Evolutionary conservation across 2,329 filamentous ascomycete genomes (phyloP), one percentile per base, ranked within the genome.

Genomic region (Alternaria sp.): DNA sequence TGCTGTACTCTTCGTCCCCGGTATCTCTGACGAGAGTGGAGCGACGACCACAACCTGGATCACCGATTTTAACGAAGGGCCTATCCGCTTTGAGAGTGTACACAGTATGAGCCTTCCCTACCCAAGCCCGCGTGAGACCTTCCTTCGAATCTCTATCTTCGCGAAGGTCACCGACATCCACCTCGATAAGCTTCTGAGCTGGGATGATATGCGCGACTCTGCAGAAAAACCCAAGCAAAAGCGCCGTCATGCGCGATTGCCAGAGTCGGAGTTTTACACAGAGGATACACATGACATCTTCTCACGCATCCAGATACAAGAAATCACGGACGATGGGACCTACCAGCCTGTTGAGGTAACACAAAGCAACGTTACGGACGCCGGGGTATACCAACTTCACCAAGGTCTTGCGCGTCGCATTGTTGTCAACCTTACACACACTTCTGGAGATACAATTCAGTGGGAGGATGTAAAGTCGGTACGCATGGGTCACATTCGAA

Each of bases 31-130:
- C 75, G 93, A 82, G 47, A 78, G 92, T 61, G 94, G 94, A 8
- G 93, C 94, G 44, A 97, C 95, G 1, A 97, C 94, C 1, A 98
- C 94, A 0, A 93, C 96, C 71, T 94, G 97, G 87, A 94, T 97
- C 65, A 90, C 86, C 64, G 92, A 93, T 57, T 99, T 99, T 71
- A 94, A 98, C 70, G 95, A 99, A 78, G 91, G 92, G 0, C 89
- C 94, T 0, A 89, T 99, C 57, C 90, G 92, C 4, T 99, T 99
- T 69, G 94, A 98, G 79, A 99, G 95, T 78, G 94, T 98, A 51
- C 95, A 99, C 82, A 97, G 93, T 78, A 97, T 99, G 93, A 97
- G 93, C 75, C 85, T 99, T 54, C 92, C 94, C 4, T 84, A 96
- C 36, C 90, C 90, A 43, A 91, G 90, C 47, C 87, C 93, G 1